These are phyloP conservation scores for Fusarium coffeatum DNA, from an alignment of 2,329 filamentous ascomycete genomes.

Conservation along the genomic window DNA sequence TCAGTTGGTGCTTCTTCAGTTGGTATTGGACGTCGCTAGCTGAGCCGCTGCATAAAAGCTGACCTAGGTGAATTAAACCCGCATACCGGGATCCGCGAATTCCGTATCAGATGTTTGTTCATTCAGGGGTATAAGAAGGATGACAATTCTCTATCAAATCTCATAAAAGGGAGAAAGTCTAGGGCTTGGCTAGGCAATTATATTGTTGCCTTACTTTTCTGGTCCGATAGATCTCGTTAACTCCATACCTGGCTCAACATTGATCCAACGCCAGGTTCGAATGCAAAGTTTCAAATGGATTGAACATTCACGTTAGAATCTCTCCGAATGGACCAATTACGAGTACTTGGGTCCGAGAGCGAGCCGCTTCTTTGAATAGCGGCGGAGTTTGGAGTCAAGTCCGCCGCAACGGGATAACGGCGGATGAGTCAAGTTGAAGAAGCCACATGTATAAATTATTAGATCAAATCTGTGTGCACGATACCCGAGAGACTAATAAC, in stretches of 20 bases:
- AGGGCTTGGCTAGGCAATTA: constrained; percentile 6
- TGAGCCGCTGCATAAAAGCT: constrained; percentile 20
- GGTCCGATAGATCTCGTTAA: neutral
- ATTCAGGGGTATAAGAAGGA: constrained; percentile 1
- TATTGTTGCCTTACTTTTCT: neutral
- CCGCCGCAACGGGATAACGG: constrained; percentile 18
- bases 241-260: constrained; percentile 1
- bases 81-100: constrained; percentile 14
- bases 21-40: constrained; percentile 6
- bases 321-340: constrained; percentile 27
- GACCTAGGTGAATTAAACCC: constrained; percentile 3
- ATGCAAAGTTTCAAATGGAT: constrained; percentile 14
- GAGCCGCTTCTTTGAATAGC: constrained; percentile 17
- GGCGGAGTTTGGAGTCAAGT: constrained; percentile 35
- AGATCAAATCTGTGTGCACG: neutral
- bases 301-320: constrained; percentile 14
- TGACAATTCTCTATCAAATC: neutral
- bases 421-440: constrained; percentile 9
- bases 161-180: neutral
- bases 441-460: neutral
- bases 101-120: neutral
- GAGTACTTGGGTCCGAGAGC: constrained; percentile 18
- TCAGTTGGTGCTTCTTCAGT: constrained; percentile 2
- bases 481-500: constrained; percentile 3
- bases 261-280: neutral